Percentiles rank a stretch among this genome's conserved stretches.
Evolutionary conservation across 208 protist species (phyloP).

Genomic region (Acanthamoeba sp.): DNA sequence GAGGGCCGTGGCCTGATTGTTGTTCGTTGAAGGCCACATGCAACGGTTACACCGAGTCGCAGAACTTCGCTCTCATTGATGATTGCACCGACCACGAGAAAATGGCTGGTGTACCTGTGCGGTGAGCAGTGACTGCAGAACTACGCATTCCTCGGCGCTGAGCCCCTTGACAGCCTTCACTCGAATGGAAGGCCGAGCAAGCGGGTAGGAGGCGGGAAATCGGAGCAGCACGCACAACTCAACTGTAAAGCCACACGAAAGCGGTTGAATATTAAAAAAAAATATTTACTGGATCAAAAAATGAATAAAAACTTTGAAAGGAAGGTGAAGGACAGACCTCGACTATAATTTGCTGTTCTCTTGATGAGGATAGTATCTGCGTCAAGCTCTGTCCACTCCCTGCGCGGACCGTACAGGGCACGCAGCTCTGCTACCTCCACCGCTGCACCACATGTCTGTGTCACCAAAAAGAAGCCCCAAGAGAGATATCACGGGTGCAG

Average conservation of each 20-base stretch:
- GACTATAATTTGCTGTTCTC: background rate
- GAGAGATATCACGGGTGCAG: too few species aligned
- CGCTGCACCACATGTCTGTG: background rate
- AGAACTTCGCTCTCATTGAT: too few species aligned
- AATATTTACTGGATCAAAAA: too few species aligned
- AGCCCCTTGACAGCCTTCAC: constrained; percentile 17
- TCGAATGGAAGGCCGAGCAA: background rate
- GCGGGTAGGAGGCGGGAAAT: background rate
- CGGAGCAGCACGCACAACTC: background rate
- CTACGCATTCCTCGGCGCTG: background rate
- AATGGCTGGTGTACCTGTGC: too few species aligned
- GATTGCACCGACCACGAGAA: too few species aligned
- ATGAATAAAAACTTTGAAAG: too few species aligned
- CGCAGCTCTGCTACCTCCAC: constrained; percentile 10
- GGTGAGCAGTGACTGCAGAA: constrained; percentile 1
- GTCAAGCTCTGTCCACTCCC: background rate
- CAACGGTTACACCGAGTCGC: too few species aligned
- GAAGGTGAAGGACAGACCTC: background rate
- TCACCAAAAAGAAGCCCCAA: background rate
- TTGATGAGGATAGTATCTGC: background rate
- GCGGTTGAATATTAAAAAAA: background rate
- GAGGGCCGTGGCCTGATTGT: background rate
- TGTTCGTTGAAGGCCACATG: background rate
- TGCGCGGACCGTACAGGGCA: background rate
- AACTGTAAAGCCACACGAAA: background rate